These are phyloP conservation scores for Lachnellula subtilissima DNA, from an alignment of 2,329 filamentous ascomycete genomes.

Conservation along the genomic window DNA sequence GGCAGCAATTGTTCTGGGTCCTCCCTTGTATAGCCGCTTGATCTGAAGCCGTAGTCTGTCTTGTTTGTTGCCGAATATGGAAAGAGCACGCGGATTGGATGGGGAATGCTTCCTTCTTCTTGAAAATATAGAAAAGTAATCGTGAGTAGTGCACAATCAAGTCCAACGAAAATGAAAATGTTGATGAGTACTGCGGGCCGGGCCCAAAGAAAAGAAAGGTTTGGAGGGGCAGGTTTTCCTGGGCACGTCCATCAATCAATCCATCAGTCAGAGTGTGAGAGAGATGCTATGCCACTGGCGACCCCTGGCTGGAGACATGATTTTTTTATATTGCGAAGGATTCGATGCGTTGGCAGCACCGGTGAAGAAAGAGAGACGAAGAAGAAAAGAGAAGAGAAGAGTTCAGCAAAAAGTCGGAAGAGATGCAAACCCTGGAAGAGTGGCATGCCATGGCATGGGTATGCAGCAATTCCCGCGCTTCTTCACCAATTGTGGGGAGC, in stretches of 20 bases:
- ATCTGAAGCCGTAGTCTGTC: background rate
- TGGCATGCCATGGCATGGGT: background rate
- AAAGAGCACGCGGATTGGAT: background rate
- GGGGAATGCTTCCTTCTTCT: background rate
- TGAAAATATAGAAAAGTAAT: no score
- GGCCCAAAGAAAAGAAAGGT: no score
- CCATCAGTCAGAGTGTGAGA: background rate
- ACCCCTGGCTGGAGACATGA: conserved; percentile 1
- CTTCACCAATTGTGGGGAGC: conserved; percentile 3
- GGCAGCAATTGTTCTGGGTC: conserved; percentile 25
- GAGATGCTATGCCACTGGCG: background rate
- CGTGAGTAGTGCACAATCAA: background rate
- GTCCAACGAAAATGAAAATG: no score
- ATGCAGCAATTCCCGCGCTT: background rate
- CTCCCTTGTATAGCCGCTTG: conserved; percentile 8
- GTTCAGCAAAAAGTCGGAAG: background rate
- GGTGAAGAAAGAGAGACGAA: background rate
- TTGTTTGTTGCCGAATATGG: background rate
- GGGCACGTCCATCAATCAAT: no score
- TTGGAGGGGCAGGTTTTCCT: no score
- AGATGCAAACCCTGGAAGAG: background rate
- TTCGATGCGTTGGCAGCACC: conserved; percentile 13
- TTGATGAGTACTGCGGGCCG: no score
- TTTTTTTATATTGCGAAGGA: conserved; percentile 9
- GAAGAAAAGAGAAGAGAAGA: background rate